Evolutionary conservation across 2,329 filamentous ascomycete species (phyloP), one percentile per base, ranked within the genome.

Genomic region (Talaromyces sp.): DNA sequence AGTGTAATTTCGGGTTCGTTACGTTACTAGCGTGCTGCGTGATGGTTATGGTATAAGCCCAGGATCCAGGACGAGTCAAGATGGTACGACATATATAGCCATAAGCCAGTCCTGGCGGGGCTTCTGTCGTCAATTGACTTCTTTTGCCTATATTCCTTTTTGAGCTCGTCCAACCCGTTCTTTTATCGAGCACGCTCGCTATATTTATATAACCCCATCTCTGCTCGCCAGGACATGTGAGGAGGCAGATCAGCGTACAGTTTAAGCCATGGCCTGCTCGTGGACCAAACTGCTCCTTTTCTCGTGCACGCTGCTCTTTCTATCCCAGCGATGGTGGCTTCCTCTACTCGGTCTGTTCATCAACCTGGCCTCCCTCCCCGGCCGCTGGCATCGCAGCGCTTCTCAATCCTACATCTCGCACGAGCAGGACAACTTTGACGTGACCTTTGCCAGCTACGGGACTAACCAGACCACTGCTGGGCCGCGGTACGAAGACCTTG

Each of bases 401-500:
- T 27, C 27, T 4, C 31, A 53, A 5, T 61, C 62, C 8, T 52
- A 34, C 8, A 61, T 64, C 27, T 59, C 62, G 0, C 55, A 59
- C 5, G 56, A 61, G 10, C 56, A 40, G 5, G 62, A 64, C 51
- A 27, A 54, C 31, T 64, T 64, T 12, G 62, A 64, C 23, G 40
- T 64, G 50, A 64, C 59, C 1, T 64, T 64, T 40, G 50, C 56
- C 4, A 30, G 56, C 9, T 64, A 64, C 56, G 44, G n/a, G 12
- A 30, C 52, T 31, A 64, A 64, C 36, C 62, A 64, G 42, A 42
- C 59, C 0, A 40, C 62, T 8, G 59, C 59, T 1, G 62, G 31
- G 2, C 18, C 55, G 16, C 47, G 36, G 28, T 59, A 63, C 56
- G 23, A 40, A 18, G 62, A 64, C 52, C 36, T 61, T 14, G 34